phyloP scores from a whole-genome alignment of 768 basidiomycete species.

The Boletus rex-veris region DNA sequence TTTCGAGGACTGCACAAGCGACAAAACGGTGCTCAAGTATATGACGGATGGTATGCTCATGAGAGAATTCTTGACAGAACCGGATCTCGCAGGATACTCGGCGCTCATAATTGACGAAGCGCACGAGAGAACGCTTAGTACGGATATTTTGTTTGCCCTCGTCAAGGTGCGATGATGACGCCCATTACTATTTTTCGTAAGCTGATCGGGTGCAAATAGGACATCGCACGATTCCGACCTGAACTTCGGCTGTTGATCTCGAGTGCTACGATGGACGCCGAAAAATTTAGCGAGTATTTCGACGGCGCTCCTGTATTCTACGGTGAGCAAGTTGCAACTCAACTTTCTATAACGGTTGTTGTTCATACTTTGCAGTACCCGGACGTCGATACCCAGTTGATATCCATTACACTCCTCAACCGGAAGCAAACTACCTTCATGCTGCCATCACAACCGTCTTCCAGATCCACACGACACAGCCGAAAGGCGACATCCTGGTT shows the following conservation, averaged over 20 bases:
- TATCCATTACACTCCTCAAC: conserved; percentile 98
- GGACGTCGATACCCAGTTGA: conserved; percentile 97
- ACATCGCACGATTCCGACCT: conserved; percentile 94
- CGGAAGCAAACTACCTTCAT: conserved; percentile 98
- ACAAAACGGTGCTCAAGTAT: conserved; percentile 98
- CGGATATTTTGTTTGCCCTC: conserved; percentile 97
- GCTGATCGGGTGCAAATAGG: conserved; percentile 46
- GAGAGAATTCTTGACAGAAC: conserved; percentile 96
- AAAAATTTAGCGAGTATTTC: conserved; percentile 97
- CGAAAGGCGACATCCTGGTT: conserved; percentile 95
- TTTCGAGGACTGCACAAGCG: conserved; percentile 98
- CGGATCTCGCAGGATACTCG: conserved; percentile 91
- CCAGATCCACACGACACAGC: conserved; percentile 98
- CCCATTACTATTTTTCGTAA: conserved; percentile 9
- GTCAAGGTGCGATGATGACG: conserved; percentile 76
- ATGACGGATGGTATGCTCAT: conserved; percentile 99
- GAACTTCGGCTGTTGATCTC: conserved; percentile 93
- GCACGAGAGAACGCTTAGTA: conserved; percentile 95
- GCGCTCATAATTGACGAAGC: conserved; percentile 98
- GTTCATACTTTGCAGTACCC: conserved; percentile 58
- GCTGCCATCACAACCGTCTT: conserved; percentile 98
- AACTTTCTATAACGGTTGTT: background rate
- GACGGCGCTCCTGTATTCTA: conserved; percentile 95
- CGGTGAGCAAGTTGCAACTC: conserved; percentile 45
- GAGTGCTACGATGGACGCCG: conserved; percentile 94